phyloP scores from a whole-genome alignment of 2,329 filamentous ascomycete species.

The Aspergillus japonicus region DNA sequence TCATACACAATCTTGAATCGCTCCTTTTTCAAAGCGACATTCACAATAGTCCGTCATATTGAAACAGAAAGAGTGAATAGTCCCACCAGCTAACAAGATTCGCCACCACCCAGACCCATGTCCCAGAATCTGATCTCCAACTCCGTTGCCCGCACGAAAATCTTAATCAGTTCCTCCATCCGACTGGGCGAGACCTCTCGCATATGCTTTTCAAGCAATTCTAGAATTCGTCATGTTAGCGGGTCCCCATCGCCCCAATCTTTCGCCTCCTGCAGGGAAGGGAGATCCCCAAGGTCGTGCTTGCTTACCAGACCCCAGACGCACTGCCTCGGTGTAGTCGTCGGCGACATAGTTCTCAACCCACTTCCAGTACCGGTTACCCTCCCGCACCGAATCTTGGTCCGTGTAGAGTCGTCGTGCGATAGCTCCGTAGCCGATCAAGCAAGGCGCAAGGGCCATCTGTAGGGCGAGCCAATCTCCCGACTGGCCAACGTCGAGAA shows the following conservation, averaged over 20 bases:
- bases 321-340: conserved; percentile 73
- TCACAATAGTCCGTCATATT: neutral
- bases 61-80: neutral
- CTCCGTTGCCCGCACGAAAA: conserved; percentile 84
- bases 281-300: neutral
- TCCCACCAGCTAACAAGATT: conserved; percentile 12
- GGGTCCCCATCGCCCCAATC: neutral
- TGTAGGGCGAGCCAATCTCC: conserved; percentile 87
- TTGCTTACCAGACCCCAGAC: conserved; percentile 63
- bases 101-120: conserved; percentile 54
- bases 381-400: conserved; percentile 58
- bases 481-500: conserved; percentile 83
- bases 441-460: conserved; percentile 78
- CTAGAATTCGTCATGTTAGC: conserved; percentile 41
- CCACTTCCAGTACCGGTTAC: conserved; percentile 84
- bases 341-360: conserved; percentile 83
- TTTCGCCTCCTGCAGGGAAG: neutral
- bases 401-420: conserved; percentile 68
- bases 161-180: conserved; percentile 77
- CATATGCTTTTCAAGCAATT: conserved; percentile 72
- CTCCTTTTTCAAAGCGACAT: too few relatives aligned
- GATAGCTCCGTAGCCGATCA: conserved; percentile 84
- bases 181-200: conserved; percentile 69
- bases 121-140: conserved; percentile 76
- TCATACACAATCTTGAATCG: neutral